These are phyloP conservation scores for Tagetes patula DNA, from an alignment of 129 eudicot species.

Conservation along the genomic window DNA sequence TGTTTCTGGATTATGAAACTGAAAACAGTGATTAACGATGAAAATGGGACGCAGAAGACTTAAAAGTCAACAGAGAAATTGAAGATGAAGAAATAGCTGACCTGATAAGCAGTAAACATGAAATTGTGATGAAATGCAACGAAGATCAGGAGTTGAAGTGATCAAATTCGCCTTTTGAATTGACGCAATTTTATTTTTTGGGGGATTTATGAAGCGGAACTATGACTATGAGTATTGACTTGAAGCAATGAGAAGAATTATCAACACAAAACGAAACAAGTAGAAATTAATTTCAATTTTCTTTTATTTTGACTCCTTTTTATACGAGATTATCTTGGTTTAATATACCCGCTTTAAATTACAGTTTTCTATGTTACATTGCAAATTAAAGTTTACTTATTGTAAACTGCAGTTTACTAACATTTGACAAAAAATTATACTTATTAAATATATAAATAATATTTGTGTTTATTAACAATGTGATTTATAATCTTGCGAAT, in stretches of 20 bases:
- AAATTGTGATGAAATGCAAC: constrained; percentile 13
- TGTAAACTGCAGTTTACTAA: no score
- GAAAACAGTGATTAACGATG: constrained; percentile 17
- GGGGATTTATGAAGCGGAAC: constrained; percentile 32
- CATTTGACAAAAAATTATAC: no score
- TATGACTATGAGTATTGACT: not conserved
- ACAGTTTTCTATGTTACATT: no score
- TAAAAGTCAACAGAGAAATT: constrained; percentile 33
- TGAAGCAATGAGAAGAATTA: not conserved
- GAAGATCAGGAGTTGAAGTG: constrained; percentile 19
- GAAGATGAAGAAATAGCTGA: constrained; percentile 20
- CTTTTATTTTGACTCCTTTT: not conserved
- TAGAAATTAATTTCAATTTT: not conserved
- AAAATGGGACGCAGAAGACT: constrained; percentile 22
- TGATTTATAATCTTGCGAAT: no score
- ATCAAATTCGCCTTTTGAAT: constrained; percentile 16
- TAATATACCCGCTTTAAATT: no score
- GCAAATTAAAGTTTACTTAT: no score
- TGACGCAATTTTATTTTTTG: constrained; percentile 18
- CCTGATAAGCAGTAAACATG: constrained; percentile 23
- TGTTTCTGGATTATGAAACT: not conserved
- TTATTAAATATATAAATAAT: no score
- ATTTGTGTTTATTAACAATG: no score
- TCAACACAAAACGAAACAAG: not conserved
- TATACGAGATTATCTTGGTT: no score